A percentile compares a stretch with the other conserved stretches of the same genome.
Conservation (phyloP, 1,284 basidiomycete species). For the Apiotrichum veenhuisii region DNA sequence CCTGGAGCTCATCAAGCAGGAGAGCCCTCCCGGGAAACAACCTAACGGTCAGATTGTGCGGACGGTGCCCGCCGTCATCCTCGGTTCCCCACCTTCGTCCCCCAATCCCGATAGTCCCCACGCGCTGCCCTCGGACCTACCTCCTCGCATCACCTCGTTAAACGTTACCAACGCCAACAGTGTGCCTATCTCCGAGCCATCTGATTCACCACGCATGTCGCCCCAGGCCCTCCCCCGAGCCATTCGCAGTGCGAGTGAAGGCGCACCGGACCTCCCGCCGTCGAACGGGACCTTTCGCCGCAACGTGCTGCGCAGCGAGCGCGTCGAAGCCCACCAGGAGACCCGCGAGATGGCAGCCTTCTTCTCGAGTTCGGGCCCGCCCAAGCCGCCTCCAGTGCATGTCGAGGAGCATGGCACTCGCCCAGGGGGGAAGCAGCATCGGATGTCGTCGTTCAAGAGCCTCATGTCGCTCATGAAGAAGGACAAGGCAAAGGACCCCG, state of each 20-base stretch:
- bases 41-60: constrained; percentile 13
- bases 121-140: not conserved
- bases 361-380: constrained; percentile 32
- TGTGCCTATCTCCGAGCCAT: not conserved
- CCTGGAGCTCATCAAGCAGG: constrained; percentile 9
- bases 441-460: constrained; percentile 5
- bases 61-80: constrained; percentile 39
- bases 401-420: not conserved
- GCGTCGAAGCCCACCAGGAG: not conserved
- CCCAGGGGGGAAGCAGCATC: not conserved
- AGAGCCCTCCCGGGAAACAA: not conserved
- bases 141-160: not conserved
- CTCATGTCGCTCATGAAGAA: constrained; percentile 14
- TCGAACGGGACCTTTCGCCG: not conserved
- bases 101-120: not conserved
- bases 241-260: constrained; percentile 10
- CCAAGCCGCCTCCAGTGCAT: not conserved
- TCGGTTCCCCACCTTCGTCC: constrained; percentile 24
- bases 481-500: not conserved
- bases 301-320: constrained; percentile 4
- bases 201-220: not conserved
- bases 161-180: not conserved
- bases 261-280: constrained; percentile 5
- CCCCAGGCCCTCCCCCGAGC: not conserved
- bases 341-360: constrained; percentile 45